Evolutionary conservation across 2,329 filamentous ascomycete species (phyloP).

Genomic region (Xylaria sp.): DNA sequence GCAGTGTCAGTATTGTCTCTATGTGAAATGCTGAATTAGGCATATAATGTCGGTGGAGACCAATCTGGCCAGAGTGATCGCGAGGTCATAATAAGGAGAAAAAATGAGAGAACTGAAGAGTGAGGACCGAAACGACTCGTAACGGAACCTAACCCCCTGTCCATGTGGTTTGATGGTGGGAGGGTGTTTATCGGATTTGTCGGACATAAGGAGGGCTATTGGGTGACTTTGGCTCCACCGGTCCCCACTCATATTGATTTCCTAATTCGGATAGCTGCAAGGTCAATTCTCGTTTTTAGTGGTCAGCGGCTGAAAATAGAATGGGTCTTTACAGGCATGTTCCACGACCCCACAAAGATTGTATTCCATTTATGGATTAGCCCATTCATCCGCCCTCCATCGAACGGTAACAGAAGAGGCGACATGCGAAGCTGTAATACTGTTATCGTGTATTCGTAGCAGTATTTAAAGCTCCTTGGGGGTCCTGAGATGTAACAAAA

Average conservation of each 20-base stretch:
- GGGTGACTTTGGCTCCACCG: too few species aligned
- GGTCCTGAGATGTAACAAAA: too few species aligned
- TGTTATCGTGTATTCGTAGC: too few species aligned
- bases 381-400: not conserved
- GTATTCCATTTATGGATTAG: conserved; percentile 8
- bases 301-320: not conserved
- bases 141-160: not conserved
- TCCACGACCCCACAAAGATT: conserved; percentile 2
- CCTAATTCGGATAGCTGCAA: not conserved
- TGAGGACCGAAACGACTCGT: not conserved
- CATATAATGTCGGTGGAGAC: conserved; percentile 20
- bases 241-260: conserved; percentile 5
- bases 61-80: not conserved
- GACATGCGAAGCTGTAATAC: too few species aligned
- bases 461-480: too few species aligned
- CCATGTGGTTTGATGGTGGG: too few species aligned
- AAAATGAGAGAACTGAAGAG: not conserved
- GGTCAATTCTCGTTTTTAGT: not conserved
- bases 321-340: not conserved
- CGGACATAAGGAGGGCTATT: not conserved
- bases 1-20: too few species aligned
- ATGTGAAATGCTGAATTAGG: conserved; percentile 2
- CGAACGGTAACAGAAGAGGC: not conserved
- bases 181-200: not conserved
- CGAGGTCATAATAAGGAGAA: too few species aligned